Base-by-base conservation (phyloP, 257 asterid species). In the Lantana camara region DNA sequence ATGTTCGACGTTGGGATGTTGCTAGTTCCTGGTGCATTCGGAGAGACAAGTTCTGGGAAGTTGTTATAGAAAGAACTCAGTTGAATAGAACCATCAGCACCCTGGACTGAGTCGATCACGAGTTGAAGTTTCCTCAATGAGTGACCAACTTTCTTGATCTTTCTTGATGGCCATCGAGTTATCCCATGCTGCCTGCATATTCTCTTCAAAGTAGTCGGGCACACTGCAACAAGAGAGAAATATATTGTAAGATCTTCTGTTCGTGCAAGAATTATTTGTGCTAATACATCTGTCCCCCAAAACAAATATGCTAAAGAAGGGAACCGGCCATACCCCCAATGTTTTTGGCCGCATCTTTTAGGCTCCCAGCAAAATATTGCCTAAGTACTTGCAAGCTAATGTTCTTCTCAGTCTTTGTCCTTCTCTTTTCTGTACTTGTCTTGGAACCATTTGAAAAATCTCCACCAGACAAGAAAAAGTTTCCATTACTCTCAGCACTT, bases 131-230 rank as follows among this genome's bases (percentile, higher is more conserved):
- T 90, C 75, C 75, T 83, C 58, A 87, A 70, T 1, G 97, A 86
- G 77, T 87, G 94, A 22, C 94, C 89, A 3, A 90, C 97, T 79
- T 90, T 86, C 85, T 83, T 86, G 79, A 90, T 85, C 91, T 89
- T 89, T 29, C 94, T 73, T 41, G 97, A 89, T 24, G 97, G 97
- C 97, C 95, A 89, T 54, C 95, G 75, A 1, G 83, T 79, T 46
- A 86, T 89, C 46, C 97, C 97, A 12, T 90, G 95, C 57, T 83
- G 89, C 64, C 97, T 79, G 85, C 97, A 89, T 75, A 89, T 89
- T 66, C 95, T 90, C 73, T 86, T 86, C 86, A 90, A 78, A 45
- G 97, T 90, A 46, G 95, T 87, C 30, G 95, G 97, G 57, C 95
- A 89, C 53, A 89, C 95, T 89, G 96, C 76, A 79, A 73, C 13